Evolutionary conservation across 768 basidiomycete species (phyloP), one percentile per base, ranked within the genome.

Genomic region (Lactifluus subvellereus): DNA sequence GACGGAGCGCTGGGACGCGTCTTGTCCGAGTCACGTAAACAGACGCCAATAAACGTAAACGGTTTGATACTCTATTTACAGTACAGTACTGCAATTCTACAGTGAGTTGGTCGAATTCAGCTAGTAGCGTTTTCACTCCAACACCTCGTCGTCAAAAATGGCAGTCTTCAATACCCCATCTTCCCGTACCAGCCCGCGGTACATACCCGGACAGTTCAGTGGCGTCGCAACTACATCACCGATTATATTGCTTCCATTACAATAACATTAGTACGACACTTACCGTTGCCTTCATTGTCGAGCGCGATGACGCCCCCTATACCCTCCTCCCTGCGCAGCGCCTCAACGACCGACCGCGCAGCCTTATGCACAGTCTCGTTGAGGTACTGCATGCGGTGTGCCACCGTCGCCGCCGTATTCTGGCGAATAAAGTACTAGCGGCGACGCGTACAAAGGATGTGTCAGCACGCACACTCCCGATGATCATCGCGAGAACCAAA

Each of bases 191-290:
- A 91, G 78, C 6, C 91, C 91, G 33, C 91, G 81, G 70, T 91
- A 92, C 91, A 93, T 93, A 8, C 91, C 88, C 20, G 80, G 76
- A 68, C 84, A 88, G 71, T 91, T 92, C 65, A 92, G 71, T 6
- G 88, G 83, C 76, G 88, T 82, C 1, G 87, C 77, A 49, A 91
- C 89, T 90, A 37, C 20, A 8, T 53, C 61, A 54, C 11, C 35
- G 20, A 55, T 50, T 9, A 62, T 49, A 54, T 43, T 33, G 11
- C 14, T 11, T 40, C 38, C 47, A 4, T 14, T 27, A 48, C 11
- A 35, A 49, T 18, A 51, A 27, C 27, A 27, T 2, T 16, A 40
- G 18, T 35, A 48, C 35, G 20, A 13, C 1, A 70, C 79, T 65
- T 61, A 88, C 89, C 83, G 68, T 88, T 84, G n/a, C 89, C 89